Conservation (phyloP, 768 basidiomycete genomes). For the Tylopilus sp. region DNA sequence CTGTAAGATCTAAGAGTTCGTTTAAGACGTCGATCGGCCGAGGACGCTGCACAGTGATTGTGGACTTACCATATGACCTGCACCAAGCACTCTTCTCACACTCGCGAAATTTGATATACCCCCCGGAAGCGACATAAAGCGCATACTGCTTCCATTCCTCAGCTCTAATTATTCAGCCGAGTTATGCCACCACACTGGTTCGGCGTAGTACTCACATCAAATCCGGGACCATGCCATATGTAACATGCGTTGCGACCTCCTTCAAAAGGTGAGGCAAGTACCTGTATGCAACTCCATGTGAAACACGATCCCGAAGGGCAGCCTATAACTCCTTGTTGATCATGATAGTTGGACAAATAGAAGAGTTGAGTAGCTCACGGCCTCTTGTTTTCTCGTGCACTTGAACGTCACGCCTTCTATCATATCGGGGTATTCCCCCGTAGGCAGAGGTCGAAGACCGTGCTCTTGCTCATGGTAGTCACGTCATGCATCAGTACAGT, state of each 20-base stretch:
- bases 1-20: background rate
- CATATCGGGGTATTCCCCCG: background rate
- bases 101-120: background rate
- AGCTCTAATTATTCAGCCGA: background rate
- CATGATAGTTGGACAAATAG: background rate
- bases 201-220: background rate
- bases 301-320: background rate
- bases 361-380: background rate
- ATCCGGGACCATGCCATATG: background rate
- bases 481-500: background rate
- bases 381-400: background rate
- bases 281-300: background rate
- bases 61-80: background rate
- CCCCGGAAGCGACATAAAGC: background rate
- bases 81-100: background rate
- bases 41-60: no score
- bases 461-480: background rate
- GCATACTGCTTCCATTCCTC: background rate
- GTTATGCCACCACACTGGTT: background rate
- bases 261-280: background rate
- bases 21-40: no score
- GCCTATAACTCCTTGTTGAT: background rate
- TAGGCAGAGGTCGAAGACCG: constrained; percentile 3
- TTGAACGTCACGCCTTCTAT: constrained; percentile 2
- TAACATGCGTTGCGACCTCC: background rate